Percentiles rank a stretch among this genome's conserved stretches.
Conservation (phyloP, 306 rosid species). For the Pyrus pyrifolia region DNA sequence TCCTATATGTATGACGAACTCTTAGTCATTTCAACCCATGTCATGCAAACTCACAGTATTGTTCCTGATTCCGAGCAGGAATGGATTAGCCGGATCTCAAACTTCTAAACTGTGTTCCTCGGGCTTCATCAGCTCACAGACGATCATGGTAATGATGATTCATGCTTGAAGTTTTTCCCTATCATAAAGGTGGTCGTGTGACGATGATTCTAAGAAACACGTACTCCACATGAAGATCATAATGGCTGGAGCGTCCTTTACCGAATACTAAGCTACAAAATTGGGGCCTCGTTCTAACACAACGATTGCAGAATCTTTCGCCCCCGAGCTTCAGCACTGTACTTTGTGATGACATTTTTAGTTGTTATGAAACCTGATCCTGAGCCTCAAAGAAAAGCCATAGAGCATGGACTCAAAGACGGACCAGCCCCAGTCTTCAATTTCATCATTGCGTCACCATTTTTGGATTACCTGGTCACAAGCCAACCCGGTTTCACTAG, state of each 20-base stretch:
- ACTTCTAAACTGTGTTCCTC: background rate
- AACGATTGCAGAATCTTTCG: background rate
- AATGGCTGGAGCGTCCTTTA: background rate
- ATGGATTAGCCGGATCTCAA: background rate
- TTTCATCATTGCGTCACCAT: conserved; percentile 1
- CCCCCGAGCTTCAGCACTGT: background rate
- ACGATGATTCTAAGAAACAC: background rate
- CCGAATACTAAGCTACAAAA: background rate
- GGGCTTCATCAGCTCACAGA: background rate
- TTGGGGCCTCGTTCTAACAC: background rate
- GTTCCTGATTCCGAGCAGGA: background rate
- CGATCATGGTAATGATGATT: background rate
- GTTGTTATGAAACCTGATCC: background rate
- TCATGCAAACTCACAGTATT: background rate
- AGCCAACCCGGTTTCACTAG: conserved; percentile 91
- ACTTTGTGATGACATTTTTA: background rate
- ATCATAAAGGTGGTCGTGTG: background rate
- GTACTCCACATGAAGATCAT: background rate
- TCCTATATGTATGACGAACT: background rate
- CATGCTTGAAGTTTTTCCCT: background rate
- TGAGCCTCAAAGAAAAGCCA: background rate
- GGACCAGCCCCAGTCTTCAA: background rate
- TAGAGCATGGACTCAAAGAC: background rate
- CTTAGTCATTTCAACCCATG: background rate
- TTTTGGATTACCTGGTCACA: conserved; percentile 50